Conservation (phyloP, 2,329 filamentous ascomycete genomes). For the Stachybotrys echinatus region DNA sequence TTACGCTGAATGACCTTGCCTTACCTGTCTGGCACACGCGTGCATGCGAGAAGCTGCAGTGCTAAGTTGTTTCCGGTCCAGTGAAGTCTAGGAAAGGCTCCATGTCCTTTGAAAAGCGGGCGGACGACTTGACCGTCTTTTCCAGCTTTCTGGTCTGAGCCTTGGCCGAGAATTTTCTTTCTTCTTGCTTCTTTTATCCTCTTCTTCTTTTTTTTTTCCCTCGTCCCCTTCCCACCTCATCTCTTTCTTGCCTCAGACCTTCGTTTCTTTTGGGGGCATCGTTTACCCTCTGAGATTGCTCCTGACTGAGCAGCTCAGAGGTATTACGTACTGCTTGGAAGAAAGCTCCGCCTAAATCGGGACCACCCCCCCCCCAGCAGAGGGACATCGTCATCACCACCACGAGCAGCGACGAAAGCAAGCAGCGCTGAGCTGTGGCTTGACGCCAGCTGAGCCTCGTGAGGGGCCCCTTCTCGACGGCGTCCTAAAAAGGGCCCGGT, state of each 20-base stretch:
- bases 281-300: not conserved
- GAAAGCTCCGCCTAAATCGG: too few species aligned
- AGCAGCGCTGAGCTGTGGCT: not conserved
- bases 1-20: too few species aligned
- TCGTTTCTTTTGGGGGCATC: not conserved
- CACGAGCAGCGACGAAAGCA: too few species aligned
- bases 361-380: not conserved
- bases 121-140: not conserved
- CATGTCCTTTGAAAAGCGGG: not conserved
- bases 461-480: too few species aligned
- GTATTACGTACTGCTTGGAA: too few species aligned
- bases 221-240: slow-evolving; percentile 3
- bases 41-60: too few species aligned
- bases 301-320: not conserved
- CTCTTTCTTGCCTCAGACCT: not conserved
- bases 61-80: too few species aligned
- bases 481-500: too few species aligned
- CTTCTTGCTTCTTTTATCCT: slow-evolving; percentile 7
- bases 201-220: slow-evolving; percentile 7
- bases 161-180: not conserved
- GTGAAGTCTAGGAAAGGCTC: too few species aligned
- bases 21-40: not conserved
- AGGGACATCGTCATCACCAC: too few species aligned
- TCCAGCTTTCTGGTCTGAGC: not conserved
- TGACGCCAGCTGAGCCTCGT: not conserved